Base-by-base conservation (phyloP, 257 asterid species). In the Rhazya stricta region DNA sequence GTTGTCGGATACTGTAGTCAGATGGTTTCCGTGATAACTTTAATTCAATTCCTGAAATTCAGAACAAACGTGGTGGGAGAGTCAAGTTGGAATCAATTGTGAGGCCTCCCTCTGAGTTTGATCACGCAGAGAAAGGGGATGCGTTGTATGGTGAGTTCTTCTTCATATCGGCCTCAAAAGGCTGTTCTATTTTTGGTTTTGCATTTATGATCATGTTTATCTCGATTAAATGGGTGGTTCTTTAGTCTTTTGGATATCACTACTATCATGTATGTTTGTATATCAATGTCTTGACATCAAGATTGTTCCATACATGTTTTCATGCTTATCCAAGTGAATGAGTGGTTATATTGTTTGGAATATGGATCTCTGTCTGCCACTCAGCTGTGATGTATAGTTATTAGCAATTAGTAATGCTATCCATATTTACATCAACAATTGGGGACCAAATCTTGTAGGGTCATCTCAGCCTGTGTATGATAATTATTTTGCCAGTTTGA, bases 51-150 rank as follows among this genome's bases (percentile, higher is more conserved):
- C 12, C 4, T 21, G 6, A 27, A 74, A 54, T 53, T 30, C 82
- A 82, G 85, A 82, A 82, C 76, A 82, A 72, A 68, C 77, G 85
- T n/a, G 85, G 97, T 54, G 97, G 96, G 50, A 88, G 80, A 78
- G 96, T 90, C 72, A 91, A 88, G 85, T 84, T 91, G 82, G 90
- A 84, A 74, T 85, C 91, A 4, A 87, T 91, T 62, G 79, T 84
- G 87, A 88, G 81, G 89, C 97, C 96, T 2, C 87, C 84, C 10
- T 80, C 95, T 0, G 97, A 91, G 76, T 91, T 90, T 66, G 91
- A 88, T 81, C 85, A 91, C 74, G 81, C 80, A 13, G 97, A 90
- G n/a, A 91, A 91, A 36, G 96, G 97, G 54, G 97, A 90, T 78
- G 97, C 96, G 1, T 77, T 90, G 69, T 87, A 88, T 81, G 97